Percentiles rank a stretch among this genome's conserved stretches.
These are phyloP conservation scores for Boehmeria nivea DNA, from an alignment of 306 rosid genomes.

Conservation along the genomic window DNA sequence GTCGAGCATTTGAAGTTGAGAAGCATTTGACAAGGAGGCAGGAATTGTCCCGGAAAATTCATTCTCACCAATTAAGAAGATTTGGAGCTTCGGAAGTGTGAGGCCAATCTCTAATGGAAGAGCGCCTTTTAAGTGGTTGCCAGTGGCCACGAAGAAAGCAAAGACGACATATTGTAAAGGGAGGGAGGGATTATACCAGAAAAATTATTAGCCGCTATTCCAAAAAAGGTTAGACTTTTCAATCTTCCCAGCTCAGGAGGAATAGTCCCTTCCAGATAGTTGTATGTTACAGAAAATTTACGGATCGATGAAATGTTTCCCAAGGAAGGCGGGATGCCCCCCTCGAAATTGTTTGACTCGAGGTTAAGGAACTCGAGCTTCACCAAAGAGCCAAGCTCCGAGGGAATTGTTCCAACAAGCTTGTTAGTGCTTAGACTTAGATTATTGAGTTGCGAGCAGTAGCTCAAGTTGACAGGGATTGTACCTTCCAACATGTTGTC, in stretches of 20 bases:
- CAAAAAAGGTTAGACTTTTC: neutral
- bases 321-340: slow-evolving; percentile 27
- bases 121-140: slow-evolving; percentile 19
- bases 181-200: slow-evolving; percentile 28
- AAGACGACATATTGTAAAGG: slow-evolving; percentile 35
- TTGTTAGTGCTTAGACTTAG: neutral
- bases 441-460: neutral
- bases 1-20: neutral
- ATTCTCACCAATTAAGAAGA: slow-evolving; percentile 4
- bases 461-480: neutral
- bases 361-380: slow-evolving; percentile 17
- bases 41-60: slow-evolving; percentile 33
- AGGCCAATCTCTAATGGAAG: slow-evolving; percentile 27
- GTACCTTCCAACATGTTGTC: slow-evolving; percentile 28
- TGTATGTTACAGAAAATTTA: too few relatives aligned
- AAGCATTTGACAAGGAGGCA: slow-evolving; percentile 30
- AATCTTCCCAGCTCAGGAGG: slow-evolving; percentile 25
- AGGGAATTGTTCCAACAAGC: slow-evolving; percentile 14
- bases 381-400: slow-evolving; percentile 7
- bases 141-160: neutral
- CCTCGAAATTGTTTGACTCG: slow-evolving; percentile 15
- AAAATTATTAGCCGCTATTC: neutral
- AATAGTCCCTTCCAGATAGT: slow-evolving; percentile 19
- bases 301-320: slow-evolving; percentile 31
- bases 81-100: neutral